Base-by-base conservation (phyloP, 495 filamentous ascomycete species). In the Aspergillus carlsbadensis region DNA sequence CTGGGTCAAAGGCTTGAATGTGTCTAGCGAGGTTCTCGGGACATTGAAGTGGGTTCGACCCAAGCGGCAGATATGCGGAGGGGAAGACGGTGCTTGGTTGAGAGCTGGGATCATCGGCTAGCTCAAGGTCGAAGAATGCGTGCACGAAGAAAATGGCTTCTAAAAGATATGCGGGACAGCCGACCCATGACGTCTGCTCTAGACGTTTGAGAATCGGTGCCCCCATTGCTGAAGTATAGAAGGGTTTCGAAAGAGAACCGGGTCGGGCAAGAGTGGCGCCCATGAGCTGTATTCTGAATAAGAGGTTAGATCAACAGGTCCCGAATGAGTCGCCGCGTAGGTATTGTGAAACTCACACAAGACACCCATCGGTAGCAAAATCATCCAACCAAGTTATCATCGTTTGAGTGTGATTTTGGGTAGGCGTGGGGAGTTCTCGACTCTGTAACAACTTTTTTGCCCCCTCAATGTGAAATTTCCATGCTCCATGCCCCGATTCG, bases 391-490 rank as follows among this genome's bases (percentile, higher is more conserved):
- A 74, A 20, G 71, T 66, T 15, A 76, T 64, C 6, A 74, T 68
- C 2, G 59, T 56, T 42, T 60, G 60, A n/a, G 65, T 57, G 6
- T 54, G 50, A 7, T 18, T 35, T 14, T 29, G 26, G 26, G 8
- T 3, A 29, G 37, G n/a, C 11, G 53, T 51, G 34, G 57, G 63
- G 20, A 65, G 58, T 17, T 67, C 64, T 50, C 74, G 63, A 22
- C 53, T 65, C 35, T 65, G 64, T 7, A 78, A 52, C 5, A 78
- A 62, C 31, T 73, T 73, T 52, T 77, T 78, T 40, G 73, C 73
- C 2, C 76, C 76, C 61, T 78, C 74, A n/a, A 78, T 63, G 29
- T 78, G 76, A 54, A 72, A 73, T 54, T 71, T 78, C 76, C 76
- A 78, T 21, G 76, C 71, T 1, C 70, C 73, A 33, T 68, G 73